Evolutionary conservation across 306 rosid genomes (phyloP).

Genomic region (Morella rubra): DNA sequence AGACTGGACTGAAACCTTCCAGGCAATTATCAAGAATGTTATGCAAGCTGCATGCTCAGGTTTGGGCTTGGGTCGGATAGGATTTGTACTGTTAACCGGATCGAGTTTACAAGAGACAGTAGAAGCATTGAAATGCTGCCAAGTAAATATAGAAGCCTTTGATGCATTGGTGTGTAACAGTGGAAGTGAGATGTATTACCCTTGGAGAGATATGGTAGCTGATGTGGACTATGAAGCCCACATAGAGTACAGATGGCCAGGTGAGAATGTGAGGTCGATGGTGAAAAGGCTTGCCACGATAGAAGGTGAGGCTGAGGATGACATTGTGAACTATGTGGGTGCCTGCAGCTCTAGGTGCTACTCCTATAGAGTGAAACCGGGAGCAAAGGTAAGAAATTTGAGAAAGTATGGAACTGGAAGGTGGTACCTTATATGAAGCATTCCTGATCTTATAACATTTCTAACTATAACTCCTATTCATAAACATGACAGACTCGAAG

Average conservation of each 20-base stretch:
- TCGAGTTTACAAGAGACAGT: constrained; percentile 57
- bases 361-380: constrained; percentile 54
- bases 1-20: constrained; percentile 40
- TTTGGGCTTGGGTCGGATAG: constrained; percentile 47
- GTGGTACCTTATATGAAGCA: neutral
- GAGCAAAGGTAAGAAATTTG: constrained; percentile 42
- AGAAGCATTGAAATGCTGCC: constrained; percentile 47
- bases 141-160: constrained; percentile 57
- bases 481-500: constrained; percentile 43
- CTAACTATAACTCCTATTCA: constrained; percentile 13
- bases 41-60: constrained; percentile 43
- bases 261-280: constrained; percentile 64
- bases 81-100: constrained; percentile 60
- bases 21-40: constrained; percentile 38
- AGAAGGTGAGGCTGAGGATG: constrained; percentile 53
- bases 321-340: constrained; percentile 44
- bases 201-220: constrained; percentile 63
- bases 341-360: constrained; percentile 59
- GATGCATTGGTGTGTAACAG: constrained; percentile 71
- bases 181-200: constrained; percentile 81
- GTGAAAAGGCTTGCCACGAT: constrained; percentile 57
- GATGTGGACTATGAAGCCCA: constrained; percentile 74
- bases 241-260: constrained; percentile 69
- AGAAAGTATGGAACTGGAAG: constrained; percentile 15
- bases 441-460: neutral